Conservation (phyloP, 345 rosid species). For the Nasturtium officinale region DNA sequence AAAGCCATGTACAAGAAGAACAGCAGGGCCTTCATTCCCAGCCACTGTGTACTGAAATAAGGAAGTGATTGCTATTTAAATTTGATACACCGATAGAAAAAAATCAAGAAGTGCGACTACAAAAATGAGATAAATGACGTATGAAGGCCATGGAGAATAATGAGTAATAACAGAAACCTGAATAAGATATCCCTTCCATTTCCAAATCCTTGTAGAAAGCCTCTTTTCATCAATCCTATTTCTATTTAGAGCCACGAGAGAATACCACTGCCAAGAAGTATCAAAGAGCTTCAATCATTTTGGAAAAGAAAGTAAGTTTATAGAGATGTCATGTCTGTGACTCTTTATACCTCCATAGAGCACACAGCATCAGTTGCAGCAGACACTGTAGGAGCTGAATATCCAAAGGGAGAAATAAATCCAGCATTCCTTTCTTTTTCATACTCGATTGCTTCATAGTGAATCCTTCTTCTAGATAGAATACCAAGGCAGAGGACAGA, state of each 20-base stretch:
- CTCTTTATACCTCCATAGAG: slow-evolving; percentile 76
- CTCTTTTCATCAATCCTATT: slow-evolving; percentile 41
- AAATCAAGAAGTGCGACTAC: slow-evolving; percentile 3
- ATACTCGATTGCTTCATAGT: slow-evolving; percentile 70
- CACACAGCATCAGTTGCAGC: slow-evolving; percentile 70
- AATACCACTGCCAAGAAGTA: slow-evolving; percentile 72
- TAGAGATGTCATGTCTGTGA: background rate
- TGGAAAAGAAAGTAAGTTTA: slow-evolving; percentile 5
- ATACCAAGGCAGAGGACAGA: slow-evolving; percentile 75
- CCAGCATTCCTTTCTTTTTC: slow-evolving; percentile 90
- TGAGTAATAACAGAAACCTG: slow-evolving; percentile 55
- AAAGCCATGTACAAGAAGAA: slow-evolving; percentile 91
- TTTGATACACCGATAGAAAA: background rate
- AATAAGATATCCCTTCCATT: slow-evolving; percentile 80
- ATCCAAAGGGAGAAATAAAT: slow-evolving; percentile 87
- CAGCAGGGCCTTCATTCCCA: slow-evolving; percentile 71
- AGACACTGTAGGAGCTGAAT: slow-evolving; percentile 68
- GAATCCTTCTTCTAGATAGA: slow-evolving; percentile 79
- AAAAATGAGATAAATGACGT: too few species aligned
- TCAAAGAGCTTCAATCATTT: slow-evolving; percentile 27
- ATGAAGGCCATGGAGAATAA: background rate
- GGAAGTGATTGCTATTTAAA: slow-evolving; percentile 22
- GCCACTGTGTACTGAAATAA: slow-evolving; percentile 56
- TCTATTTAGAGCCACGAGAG: slow-evolving; percentile 63
- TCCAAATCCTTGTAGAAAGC: slow-evolving; percentile 60